phyloP scores from a whole-genome alignment of 805 yeast genomes.

The Pichia heedii region DNA sequence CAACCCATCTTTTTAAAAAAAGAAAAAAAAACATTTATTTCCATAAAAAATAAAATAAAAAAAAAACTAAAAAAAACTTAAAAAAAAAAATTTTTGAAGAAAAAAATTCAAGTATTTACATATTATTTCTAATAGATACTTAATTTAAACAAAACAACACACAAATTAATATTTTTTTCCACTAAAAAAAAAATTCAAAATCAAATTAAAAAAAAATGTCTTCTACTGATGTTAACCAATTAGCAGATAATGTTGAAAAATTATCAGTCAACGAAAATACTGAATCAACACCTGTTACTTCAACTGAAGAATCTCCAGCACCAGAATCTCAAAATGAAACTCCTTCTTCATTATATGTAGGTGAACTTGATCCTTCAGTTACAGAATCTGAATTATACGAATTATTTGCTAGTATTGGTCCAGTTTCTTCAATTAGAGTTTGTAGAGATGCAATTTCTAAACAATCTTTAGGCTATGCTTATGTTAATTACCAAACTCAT shows the following conservation, averaged over 20 bases:
- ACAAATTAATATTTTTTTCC: slow-evolving; percentile 5
- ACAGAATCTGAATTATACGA: slow-evolving; percentile 93
- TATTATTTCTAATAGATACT: slow-evolving; percentile 2
- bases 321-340: slow-evolving; percentile 39
- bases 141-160: slow-evolving; percentile 6
- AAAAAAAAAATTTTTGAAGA: slow-evolving; percentile 6
- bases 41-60: slow-evolving; percentile 4
- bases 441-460: slow-evolving; percentile 98
- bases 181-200: slow-evolving; percentile 12
- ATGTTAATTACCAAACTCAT: slow-evolving; percentile 86
- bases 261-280: slow-evolving; percentile 26
- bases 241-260: slow-evolving; percentile 28
- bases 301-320: slow-evolving; percentile 25
- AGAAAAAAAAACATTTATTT: not conserved
- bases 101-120: slow-evolving; percentile 3
- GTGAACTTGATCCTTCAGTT: slow-evolving; percentile 88
- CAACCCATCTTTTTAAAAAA: not conserved
- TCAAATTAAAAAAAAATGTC: slow-evolving; percentile 20
- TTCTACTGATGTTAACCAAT: slow-evolving; percentile 27
- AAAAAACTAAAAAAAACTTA: slow-evolving; percentile 12
- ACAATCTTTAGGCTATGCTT: slow-evolving; percentile 96
- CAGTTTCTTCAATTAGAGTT: slow-evolving; percentile 93
- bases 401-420: slow-evolving; percentile 89
- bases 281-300: slow-evolving; percentile 25
- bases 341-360: slow-evolving; percentile 89